Percentiles rank a stretch among this genome's conserved stretches.
Evolutionary conservation across 345 rosid genomes (phyloP).

Genomic region (Syzygium aqueum): DNA sequence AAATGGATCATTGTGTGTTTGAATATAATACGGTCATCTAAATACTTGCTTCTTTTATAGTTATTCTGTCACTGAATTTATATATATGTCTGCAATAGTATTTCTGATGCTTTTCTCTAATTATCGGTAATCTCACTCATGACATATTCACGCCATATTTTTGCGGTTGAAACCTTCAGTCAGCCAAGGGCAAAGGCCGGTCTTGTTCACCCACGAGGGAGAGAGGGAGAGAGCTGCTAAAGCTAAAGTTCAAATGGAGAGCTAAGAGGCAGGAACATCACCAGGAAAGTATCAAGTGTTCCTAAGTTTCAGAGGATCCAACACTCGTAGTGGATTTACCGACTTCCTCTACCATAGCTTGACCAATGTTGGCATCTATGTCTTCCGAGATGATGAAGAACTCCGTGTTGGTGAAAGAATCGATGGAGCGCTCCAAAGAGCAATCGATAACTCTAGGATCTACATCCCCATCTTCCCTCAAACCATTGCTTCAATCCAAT

Average conservation of each 20-base stretch:
- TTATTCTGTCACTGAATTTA: too few species aligned
- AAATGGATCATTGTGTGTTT: neutral
- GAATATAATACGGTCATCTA: neutral
- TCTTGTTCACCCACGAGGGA: too few species aligned
- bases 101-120: too few species aligned
- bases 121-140: too few species aligned
- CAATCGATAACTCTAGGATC: neutral
- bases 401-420: neutral
- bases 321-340: neutral
- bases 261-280: neutral
- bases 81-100: neutral
- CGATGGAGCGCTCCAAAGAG: neutral
- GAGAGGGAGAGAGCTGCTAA: neutral
- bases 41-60: too few species aligned
- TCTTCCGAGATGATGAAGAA: neutral
- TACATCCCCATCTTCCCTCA: constrained; percentile 1
- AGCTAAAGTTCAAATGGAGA: neutral
- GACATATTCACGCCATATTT: too few species aligned
- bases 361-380: neutral
- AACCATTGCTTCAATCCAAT: neutral
- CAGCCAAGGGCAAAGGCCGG: too few species aligned
- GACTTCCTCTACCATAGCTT: neutral
- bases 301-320: neutral
- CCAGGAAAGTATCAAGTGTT: neutral
- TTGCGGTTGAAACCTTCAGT: too few species aligned